These are phyloP conservation scores for Persicaria tinctoria DNA, from an alignment of 148 eudicot genomes.

Conservation along the genomic window DNA sequence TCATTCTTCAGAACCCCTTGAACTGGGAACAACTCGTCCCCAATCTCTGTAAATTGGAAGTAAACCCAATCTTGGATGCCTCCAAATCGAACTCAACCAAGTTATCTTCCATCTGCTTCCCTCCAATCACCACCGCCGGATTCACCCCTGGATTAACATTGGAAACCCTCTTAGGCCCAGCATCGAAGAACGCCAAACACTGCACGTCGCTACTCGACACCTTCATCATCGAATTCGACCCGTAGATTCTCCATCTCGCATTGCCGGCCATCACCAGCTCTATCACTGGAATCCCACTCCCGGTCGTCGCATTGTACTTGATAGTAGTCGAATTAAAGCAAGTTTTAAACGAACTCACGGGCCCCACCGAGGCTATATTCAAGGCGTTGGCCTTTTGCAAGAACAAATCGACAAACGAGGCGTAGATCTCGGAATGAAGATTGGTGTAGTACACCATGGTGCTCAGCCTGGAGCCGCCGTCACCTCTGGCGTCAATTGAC, in stretches of 20 bases:
- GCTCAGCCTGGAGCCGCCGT: constrained; percentile 25
- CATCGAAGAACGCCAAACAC: constrained; percentile 48
- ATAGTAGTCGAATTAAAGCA: constrained; percentile 21
- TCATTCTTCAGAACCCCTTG: constrained; percentile 21
- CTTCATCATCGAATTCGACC: constrained; percentile 38
- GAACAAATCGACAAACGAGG: constrained; percentile 11
- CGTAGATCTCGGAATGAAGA: constrained; percentile 21
- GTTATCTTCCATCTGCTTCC: constrained; percentile 41
- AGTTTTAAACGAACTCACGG: constrained; percentile 22
- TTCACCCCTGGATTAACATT: constrained; percentile 10
- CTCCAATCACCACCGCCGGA: constrained; percentile 34
- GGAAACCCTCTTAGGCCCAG: neutral
- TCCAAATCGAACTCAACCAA: constrained; percentile 38
- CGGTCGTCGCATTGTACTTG: neutral
- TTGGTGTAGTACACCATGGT: constrained; percentile 23
- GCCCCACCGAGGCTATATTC: constrained; percentile 6
- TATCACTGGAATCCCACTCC: constrained; percentile 15
- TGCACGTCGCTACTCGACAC: constrained; percentile 18
- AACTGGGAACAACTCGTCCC: constrained; percentile 37
- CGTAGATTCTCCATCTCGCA: constrained; percentile 42
- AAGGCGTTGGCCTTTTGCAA: neutral
- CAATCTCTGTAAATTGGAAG: constrained; percentile 20
- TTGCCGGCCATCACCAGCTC: constrained; percentile 22
- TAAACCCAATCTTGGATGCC: constrained; percentile 30
- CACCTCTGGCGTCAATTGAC: constrained; percentile 16